These are phyloP conservation scores for Abelmoschus esculentus DNA, from an alignment of 345 rosid species.

Conservation along the genomic window DNA sequence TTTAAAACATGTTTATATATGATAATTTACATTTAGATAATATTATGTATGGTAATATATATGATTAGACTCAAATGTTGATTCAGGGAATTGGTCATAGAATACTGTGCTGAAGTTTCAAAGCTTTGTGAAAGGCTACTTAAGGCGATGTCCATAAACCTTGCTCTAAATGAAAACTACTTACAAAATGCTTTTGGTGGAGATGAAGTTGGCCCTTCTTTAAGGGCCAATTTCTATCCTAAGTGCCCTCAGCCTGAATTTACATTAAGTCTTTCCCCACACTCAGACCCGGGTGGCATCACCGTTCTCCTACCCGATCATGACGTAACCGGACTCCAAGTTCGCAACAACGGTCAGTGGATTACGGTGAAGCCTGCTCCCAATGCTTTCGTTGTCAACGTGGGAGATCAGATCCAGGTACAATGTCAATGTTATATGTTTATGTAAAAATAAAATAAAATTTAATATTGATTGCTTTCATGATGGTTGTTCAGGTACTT, in stretches of 20 bases:
- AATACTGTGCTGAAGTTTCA: too few species aligned
- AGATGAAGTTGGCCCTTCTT: not conserved
- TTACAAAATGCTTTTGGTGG: not conserved
- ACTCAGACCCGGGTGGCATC: not conserved
- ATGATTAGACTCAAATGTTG: too few species aligned
- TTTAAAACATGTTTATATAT: not conserved
- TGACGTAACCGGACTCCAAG: not conserved
- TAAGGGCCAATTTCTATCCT: not conserved
- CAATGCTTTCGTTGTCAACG: not conserved
- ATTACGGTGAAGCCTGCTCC: not conserved
- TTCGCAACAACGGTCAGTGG: not conserved
- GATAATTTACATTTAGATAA: too few species aligned
- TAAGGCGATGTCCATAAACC: not conserved
- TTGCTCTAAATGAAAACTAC: not conserved
- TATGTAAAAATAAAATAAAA: too few species aligned
- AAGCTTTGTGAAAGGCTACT: not conserved
- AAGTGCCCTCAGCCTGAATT: not conserved
- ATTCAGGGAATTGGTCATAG: too few species aligned
- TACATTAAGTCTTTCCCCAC: not conserved
- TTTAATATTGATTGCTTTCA: not conserved
- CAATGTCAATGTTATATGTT: too few species aligned
- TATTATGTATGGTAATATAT: too few species aligned
- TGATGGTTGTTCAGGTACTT: not conserved
- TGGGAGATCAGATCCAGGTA: not conserved
- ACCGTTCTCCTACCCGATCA: not conserved